Base-by-base conservation (phyloP, 306 rosid species). In the Quercus bicolor region DNA sequence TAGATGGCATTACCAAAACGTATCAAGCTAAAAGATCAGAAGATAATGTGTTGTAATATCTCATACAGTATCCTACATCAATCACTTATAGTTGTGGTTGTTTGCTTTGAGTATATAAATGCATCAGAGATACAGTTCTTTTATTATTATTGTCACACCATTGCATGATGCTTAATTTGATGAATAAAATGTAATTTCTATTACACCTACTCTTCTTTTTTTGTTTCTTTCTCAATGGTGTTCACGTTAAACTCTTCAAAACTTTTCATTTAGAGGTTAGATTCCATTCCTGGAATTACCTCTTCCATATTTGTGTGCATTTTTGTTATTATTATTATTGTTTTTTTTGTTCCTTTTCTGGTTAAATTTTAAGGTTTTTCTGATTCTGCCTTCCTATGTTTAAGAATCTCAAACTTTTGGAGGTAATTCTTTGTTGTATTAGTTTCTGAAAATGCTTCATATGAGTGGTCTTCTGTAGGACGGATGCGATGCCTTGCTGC, bases 401-500 rank as follows among this genome's bases (percentile, higher is more conserved):
- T 70, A 26, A 57, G 45, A 53, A 23, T 68, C 57, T 68, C 53
- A 33, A 73, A 52, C 37, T 53, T 4, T 53, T 60, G 19, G 57
- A 51, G 5, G n/a, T 18, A 11, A 12, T 5, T 61, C 23, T 84
- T 56, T 61, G 21, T 64, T 21, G 60, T 18, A 59, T n/a, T 51
- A 13, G n/a, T 75, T 60, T 75, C 40, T 74, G 56, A 77, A 77
- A 59, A 60, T 48, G 5, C 24, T 83, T 75, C 85, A 76, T 80
- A 12, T 79, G 78, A 45, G 77, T 71, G 60, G 81, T 72, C n/a
- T 82, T 82, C 80, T 88, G 60, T 87, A 95, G 99, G 98, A 28
- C 89, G 90, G 78, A 95, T 95, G 99, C 86, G 97, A 84, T 95
- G 98, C 85, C 99, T 95, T 83, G 99, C 99, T 81, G 96, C 98